These are phyloP conservation scores for Thermothelomyces thermophilus DNA, from an alignment of 2,329 filamentous ascomycete genomes.

Conservation along the genomic window DNA sequence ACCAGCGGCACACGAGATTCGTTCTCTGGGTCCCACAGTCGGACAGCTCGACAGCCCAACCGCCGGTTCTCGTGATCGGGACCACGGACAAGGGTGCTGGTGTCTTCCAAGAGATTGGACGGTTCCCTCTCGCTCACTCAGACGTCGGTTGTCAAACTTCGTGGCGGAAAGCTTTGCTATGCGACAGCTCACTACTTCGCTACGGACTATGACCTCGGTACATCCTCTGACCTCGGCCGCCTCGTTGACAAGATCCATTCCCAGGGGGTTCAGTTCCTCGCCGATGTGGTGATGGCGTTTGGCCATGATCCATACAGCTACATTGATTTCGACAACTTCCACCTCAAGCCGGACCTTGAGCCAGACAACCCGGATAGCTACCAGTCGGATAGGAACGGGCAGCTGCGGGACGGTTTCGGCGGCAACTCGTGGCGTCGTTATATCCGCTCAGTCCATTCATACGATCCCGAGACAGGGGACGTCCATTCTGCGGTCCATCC, in stretches of 20 bases:
- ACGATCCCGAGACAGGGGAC: conserved; percentile 20
- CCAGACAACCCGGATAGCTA: conserved; percentile 24
- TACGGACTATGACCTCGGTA: conserved; percentile 23
- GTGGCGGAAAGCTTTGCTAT: conserved; percentile 19
- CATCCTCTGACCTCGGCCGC: conserved; percentile 15
- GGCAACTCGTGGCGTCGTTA: conserved; percentile 20
- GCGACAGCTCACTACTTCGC: conserved; percentile 25
- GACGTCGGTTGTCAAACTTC: conserved; percentile 26
- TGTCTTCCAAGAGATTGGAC: conserved; percentile 14
- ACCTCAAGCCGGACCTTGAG: conserved; percentile 21
- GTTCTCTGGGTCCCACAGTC: conserved; percentile 23
- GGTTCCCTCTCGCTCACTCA: conserved; percentile 33
- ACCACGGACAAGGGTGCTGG: neutral
- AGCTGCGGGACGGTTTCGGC: conserved; percentile 20
- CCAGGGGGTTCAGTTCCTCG: conserved; percentile 18
- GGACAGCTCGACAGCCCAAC: neutral
- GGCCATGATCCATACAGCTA: conserved; percentile 23
- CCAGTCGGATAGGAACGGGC: conserved; percentile 18
- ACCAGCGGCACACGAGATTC: conserved; percentile 17
- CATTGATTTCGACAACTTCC: conserved; percentile 21
- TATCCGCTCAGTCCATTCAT: conserved; percentile 12
- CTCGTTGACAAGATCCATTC: conserved; percentile 20
- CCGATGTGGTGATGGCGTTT: conserved; percentile 25
- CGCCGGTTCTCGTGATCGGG: conserved; percentile 20
- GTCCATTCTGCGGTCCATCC: conserved; percentile 9